A percentile compares a stretch with the other conserved stretches of the same genome.
Evolutionary conservation across 1,139 yeast species (phyloP).

Genomic region (Torulaspora pretoriensis): DNA sequence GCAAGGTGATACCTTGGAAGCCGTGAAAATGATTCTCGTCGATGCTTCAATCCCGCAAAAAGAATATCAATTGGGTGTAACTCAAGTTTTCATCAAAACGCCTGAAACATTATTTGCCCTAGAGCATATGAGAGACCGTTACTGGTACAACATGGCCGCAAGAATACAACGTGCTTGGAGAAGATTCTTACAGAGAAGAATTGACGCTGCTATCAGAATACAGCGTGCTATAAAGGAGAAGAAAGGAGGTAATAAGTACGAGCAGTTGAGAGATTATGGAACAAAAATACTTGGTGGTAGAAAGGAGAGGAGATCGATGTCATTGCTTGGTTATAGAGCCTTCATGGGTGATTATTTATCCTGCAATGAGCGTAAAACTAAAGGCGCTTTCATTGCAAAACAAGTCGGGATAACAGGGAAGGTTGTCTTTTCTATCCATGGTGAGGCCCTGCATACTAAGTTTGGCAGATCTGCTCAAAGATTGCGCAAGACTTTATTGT

Average conservation of each 20-base stretch:
- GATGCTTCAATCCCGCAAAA: slow-evolving; percentile 75
- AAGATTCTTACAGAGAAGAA: slow-evolving; percentile 71
- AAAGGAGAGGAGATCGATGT: slow-evolving; percentile 87
- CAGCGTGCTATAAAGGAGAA: slow-evolving; percentile 83
- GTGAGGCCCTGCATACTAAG: slow-evolving; percentile 76
- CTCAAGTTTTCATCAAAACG: slow-evolving; percentile 93
- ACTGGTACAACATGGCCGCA: slow-evolving; percentile 98
- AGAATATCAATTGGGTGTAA: slow-evolving; percentile 89
- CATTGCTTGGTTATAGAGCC: slow-evolving; percentile 85
- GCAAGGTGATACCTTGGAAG: slow-evolving; percentile 82
- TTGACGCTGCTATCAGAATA: slow-evolving; percentile 79
- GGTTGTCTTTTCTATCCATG: slow-evolving; percentile 74
- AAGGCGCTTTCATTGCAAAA: slow-evolving; percentile 63
- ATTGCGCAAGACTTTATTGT: slow-evolving; percentile 63
- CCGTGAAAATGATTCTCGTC: slow-evolving; percentile 70
- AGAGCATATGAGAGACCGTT: slow-evolving; percentile 94
- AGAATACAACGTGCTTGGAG: slow-evolving; percentile 97
- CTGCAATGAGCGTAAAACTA: slow-evolving; percentile 69
- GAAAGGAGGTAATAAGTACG: slow-evolving; percentile 75
- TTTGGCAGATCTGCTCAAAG: slow-evolving; percentile 91
- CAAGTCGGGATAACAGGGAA: slow-evolving; percentile 67
- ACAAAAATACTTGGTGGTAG: slow-evolving; percentile 62
- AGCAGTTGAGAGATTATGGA: slow-evolving; percentile 82
- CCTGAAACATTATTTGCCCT: slow-evolving; percentile 95
- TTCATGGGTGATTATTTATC: slow-evolving; percentile 91